Conservation (phyloP, 2,329 filamentous ascomycete species). For the Alternaria dauci region DNA sequence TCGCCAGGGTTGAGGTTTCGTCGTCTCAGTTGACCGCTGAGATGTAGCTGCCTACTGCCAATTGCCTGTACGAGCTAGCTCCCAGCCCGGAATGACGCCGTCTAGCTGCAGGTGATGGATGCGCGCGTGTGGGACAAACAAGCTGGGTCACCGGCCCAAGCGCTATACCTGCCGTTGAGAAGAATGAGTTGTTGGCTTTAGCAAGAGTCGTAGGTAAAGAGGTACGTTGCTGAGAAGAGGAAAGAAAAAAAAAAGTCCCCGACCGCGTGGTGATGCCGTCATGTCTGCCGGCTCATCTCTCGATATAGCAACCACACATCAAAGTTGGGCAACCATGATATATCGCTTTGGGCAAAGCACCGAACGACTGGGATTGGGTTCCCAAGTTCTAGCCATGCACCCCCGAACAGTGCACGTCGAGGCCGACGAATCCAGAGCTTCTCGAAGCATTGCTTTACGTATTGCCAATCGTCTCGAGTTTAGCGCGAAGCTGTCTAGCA, state of each 20-base stretch:
- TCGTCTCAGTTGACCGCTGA: slow-evolving; percentile 28
- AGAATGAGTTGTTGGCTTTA: not conserved
- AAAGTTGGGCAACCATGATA: slow-evolving; percentile 20
- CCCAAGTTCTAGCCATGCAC: slow-evolving; percentile 10
- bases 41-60: slow-evolving; percentile 37
- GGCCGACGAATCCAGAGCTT: slow-evolving; percentile 32
- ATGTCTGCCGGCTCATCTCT: slow-evolving; percentile 23
- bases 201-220: not conserved
- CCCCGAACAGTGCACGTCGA: slow-evolving; percentile 5
- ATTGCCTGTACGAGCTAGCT: slow-evolving; percentile 34
- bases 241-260: slow-evolving; percentile 6
- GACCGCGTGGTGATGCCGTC: slow-evolving; percentile 31
- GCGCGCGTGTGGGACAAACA: slow-evolving; percentile 16
- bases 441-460: slow-evolving; percentile 40
- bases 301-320: slow-evolving; percentile 9
- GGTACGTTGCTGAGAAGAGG: not conserved
- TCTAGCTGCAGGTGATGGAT: slow-evolving; percentile 29
- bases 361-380: slow-evolving; percentile 8
- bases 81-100: slow-evolving; percentile 30
- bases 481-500: slow-evolving; percentile 22
- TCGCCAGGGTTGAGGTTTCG: slow-evolving; percentile 33
- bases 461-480: slow-evolving; percentile 33
- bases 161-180: not conserved
- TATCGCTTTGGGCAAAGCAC: slow-evolving; percentile 17
- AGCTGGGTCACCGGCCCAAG: slow-evolving; percentile 3